Base-by-base conservation (phyloP, 148 eudicot species). In the Limonium bicolor region DNA sequence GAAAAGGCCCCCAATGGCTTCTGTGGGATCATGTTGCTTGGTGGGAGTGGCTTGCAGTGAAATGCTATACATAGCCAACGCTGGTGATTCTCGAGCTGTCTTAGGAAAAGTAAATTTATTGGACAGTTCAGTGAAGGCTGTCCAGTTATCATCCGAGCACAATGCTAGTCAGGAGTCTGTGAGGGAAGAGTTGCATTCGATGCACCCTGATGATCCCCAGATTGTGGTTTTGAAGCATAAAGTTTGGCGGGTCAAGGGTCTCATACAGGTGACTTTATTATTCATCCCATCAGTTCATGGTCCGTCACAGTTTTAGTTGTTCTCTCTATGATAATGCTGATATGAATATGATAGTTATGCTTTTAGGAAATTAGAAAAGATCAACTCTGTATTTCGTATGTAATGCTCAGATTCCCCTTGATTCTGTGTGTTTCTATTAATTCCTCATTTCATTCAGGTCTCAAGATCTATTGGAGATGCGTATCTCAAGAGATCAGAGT, bases 191-290 rank as follows among this genome's bases (percentile, higher is more conserved):
- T 60, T 84, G 59, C 77, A 27, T 26, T 42, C 8, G 9, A 36
- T 64, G 64, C 90, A 80, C 48, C 95, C 90, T 0, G 71, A 77
- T 53, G 95, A 84, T 63, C 74, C 85, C 1, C 74, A 73, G 7
- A 73, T 84, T 30, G 90, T 80, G 12, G 90, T 80, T 55, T 51
- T 73, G 24, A 84, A 74, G 68, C 79, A 74, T 48, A 71, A 41
- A n/a, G 90, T 76, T 40, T 84, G 95, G 95, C 95, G 90, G n/a
- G 90, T 84, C 10, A 84, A 77, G 70, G 90, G 95, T 25, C 30
- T 84, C 46, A 84, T 84, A 44, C 95, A 80, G 86, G 95, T 84
- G n/a, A 25, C 26, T 36, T 21, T 22, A 34, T 36, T 20, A 20
- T 41, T 11, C 42, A 34, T n/a, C n/a, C n/a, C 38, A 5, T 36